Evolutionary conservation across 495 filamentous ascomycete genomes (phyloP).

Genomic region (Xylaria venustula): DNA sequence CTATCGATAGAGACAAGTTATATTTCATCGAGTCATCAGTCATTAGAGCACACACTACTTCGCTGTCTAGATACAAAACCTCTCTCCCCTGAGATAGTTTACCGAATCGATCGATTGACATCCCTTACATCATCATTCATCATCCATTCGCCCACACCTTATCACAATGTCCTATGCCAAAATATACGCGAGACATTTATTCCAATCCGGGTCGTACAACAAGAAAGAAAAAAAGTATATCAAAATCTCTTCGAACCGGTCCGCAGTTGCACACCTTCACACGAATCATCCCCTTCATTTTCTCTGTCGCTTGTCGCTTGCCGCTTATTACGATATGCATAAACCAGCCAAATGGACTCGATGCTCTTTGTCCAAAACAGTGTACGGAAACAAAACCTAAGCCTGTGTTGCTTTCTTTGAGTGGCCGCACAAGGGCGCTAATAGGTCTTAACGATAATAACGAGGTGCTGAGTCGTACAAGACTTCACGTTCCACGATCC

Average conservation of each 20-base stretch:
- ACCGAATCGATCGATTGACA: too few species aligned
- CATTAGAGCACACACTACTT: not conserved
- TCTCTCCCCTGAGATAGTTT: too few species aligned
- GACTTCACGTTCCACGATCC: constrained; percentile 59
- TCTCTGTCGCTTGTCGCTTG: not conserved
- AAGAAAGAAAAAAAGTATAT: not conserved
- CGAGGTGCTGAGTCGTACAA: constrained; percentile 48
- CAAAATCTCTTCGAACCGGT: not conserved
- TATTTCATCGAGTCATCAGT: not conserved
- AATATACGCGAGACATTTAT: not conserved
- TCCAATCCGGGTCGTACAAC: not conserved
- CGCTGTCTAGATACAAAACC: not conserved
- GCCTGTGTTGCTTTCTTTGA: too few species aligned
- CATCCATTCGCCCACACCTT: not conserved
- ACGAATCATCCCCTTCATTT: not conserved
- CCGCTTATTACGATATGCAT: not conserved
- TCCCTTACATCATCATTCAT: not conserved
- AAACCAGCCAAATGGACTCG: not conserved
- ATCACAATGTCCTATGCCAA: not conserved
- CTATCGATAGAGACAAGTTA: not conserved
- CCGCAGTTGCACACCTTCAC: not conserved
- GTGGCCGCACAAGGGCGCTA: too few species aligned
- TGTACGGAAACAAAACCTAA: too few species aligned
- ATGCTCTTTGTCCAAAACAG: not conserved
- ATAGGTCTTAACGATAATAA: constrained; percentile 25